These are phyloP conservation scores for Starmerella sp. DNA, from an alignment of 805 yeast species.

Conservation along the genomic window DNA sequence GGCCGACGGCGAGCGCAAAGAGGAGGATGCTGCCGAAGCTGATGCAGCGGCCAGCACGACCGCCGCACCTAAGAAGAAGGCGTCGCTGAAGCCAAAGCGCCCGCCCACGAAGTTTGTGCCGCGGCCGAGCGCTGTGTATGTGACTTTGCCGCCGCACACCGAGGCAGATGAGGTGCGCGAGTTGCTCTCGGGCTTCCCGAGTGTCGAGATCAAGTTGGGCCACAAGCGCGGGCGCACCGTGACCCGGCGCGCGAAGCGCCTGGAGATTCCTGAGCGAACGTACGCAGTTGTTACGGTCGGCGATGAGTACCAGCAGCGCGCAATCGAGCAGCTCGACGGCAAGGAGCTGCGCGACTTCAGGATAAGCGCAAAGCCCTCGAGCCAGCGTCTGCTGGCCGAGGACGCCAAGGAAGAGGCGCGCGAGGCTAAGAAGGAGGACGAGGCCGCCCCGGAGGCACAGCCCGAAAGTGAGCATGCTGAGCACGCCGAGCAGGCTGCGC, in stretches of 20 bases:
- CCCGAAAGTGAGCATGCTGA: constrained; percentile 10
- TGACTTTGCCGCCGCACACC: constrained; percentile 10
- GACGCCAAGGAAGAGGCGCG: neutral
- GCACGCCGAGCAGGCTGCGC: constrained; percentile 1
- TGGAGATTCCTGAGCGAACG: constrained; percentile 18
- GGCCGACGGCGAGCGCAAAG: neutral
- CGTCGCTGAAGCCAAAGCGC: neutral
- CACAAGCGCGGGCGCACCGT: constrained; percentile 5
- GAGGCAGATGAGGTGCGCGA: constrained; percentile 13
- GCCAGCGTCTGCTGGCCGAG: neutral
- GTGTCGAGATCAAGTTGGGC: constrained; percentile 6
- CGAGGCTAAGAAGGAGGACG: neutral
- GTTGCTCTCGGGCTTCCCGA: constrained; percentile 12
- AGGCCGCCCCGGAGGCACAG: constrained; percentile 2
- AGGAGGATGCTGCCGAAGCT: neutral
- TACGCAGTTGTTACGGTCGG: constrained; percentile 51
- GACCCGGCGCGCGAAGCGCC: neutral
- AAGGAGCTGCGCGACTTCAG: constrained; percentile 40
- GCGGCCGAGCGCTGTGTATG: constrained; percentile 9
- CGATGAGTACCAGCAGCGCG: constrained; percentile 51
- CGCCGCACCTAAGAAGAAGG: neutral
- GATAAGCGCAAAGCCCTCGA: constrained; percentile 2
- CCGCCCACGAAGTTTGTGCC: constrained; percentile 25
- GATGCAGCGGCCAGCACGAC: neutral
- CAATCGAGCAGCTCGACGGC: constrained; percentile 63